Evolutionary conservation across 441 rosid species (phyloP), one percentile per base, ranked within the genome.

Genomic region (Syzygium syzygioides): DNA sequence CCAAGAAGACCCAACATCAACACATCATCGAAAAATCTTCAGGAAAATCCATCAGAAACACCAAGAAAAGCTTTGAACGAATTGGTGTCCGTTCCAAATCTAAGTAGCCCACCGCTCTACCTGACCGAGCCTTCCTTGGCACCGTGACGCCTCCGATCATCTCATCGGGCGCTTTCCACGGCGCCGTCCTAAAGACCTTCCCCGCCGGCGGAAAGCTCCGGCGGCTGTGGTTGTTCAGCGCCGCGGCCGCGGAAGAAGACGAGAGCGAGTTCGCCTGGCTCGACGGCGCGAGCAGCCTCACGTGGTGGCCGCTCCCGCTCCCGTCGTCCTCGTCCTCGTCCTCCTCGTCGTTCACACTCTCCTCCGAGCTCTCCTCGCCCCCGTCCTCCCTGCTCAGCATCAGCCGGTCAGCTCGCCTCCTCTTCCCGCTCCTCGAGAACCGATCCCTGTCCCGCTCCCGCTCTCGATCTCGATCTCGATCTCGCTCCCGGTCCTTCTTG

Each of bases 101-200:
- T 7, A 76, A 62, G 79, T 80, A 91, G 91, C 94, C 97, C 97
- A 94, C 95, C 94, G 94, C 98, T 93, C 94, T 95, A 98, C 99
- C 99, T 97, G 99, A 96, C 95, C 99, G 99, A 93, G 99, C 99
- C 96, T 96, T 98, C 93, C 99, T 92, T 89, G 99, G 99, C 62
- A 98, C 99, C 89, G 99, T 93, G 86, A 97, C 98, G 17, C 99
- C 97, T 90, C 99, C 97, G 91, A 98, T 98, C 99, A 98, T 96
- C 93, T 98, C 99, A 85, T 96, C 99, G 5, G 95, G 94, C 15
- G 97, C 94, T 89, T 96, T 96, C 98, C 98, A 96, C 8, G 98
- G 91, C 15, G 94, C 86, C 14, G 93, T 66, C 87, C 93, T 90
- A 88, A 92, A 90, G 89, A 93, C 91, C 92, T 96, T 89, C 11